Base-by-base conservation (phyloP, 129 eudicot genomes). In the Helichrysum umbraculigerum region DNA sequence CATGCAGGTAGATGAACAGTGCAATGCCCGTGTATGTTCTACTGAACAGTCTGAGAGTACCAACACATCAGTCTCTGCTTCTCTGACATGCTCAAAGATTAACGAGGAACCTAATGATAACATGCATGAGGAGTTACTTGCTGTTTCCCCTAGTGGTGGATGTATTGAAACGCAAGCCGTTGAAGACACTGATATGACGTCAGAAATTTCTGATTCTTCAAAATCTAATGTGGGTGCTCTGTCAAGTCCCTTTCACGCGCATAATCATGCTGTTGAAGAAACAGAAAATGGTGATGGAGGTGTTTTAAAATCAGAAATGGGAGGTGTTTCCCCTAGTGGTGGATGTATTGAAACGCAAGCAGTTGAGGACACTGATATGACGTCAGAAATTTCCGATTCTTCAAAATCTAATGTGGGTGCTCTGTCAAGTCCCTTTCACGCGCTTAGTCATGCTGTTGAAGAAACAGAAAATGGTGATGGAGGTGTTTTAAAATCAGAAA, bases 391-490 rank as follows among this genome's bases (percentile, higher is more conserved):
- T 20, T 14, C 44, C 0, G 22, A 65, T 29, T 33, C 41, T 65
- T n/a, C 47, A 2, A 17, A 29, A 32, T 32, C 42, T 65, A 33
- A 74, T 20, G 34, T 69, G 62, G 77, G 5, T 69, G 29, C 66
- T 58, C 50, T 22, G 33, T 30, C 50, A 59, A 75, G 66, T 71
- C 34, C 51, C 70, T 17, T 68, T 28, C 28, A 44, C 33, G 51
- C 5, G 20, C 69, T 12, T 70, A 70, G 58, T 33, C 57, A 61
- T 37, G 39, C 72, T 8, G 61, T 73, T 20, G 79, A 71, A 29
- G 71, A 73, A 28, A 58, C 78, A 10, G 78, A 65, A 42, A 70
- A 61, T 75, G 56, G 29, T 73, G 74, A 52, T 76, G 83, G 52
- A 72, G 42, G 69, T 68, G 71, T 68, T 70, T 62, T 9, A 10